Conservation (phyloP, 2,329 filamentous ascomycete genomes). For the Rutstroemia sp. region DNA sequence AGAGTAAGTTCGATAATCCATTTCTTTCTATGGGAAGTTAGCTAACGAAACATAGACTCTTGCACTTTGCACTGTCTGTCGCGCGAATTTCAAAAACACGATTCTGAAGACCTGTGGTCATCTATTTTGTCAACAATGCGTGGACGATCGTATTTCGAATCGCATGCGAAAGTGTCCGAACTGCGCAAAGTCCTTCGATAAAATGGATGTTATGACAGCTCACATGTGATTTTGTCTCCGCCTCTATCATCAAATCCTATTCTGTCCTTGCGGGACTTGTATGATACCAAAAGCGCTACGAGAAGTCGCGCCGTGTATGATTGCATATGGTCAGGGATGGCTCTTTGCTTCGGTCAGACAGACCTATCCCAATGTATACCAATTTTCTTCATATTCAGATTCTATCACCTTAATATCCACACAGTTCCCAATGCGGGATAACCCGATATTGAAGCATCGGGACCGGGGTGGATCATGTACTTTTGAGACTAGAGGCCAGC, state of each 20-base stretch:
- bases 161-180: constrained; percentile 93
- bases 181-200: constrained; percentile 87
- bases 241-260: constrained; percentile 3
- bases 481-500: not conserved
- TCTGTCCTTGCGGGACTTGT: constrained; percentile 5
- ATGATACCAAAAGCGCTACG: constrained; percentile 2
- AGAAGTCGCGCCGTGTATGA: constrained; percentile 23
- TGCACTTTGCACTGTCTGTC: constrained; percentile 86
- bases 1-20: constrained; percentile 54
- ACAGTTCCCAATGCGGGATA: not conserved
- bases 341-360: constrained; percentile 13
- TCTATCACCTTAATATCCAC: not conserved
- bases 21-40: not conserved
- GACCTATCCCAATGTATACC: constrained; percentile 7
- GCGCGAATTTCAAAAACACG: constrained; percentile 88
- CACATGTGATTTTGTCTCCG: constrained; percentile 37
- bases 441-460: not conserved
- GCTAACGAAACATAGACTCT: constrained; percentile 49
- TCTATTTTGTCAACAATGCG: constrained; percentile 84
- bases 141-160: constrained; percentile 81
- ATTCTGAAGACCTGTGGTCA: constrained; percentile 91
- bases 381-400: constrained; percentile 7
- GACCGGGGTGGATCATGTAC: constrained; percentile 1
- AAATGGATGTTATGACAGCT: constrained; percentile 76
- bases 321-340: constrained; percentile 22